phyloP scores from a whole-genome alignment of 228 moss, liverwort and hornwort species.

The Sphagnum fallax region DNA sequence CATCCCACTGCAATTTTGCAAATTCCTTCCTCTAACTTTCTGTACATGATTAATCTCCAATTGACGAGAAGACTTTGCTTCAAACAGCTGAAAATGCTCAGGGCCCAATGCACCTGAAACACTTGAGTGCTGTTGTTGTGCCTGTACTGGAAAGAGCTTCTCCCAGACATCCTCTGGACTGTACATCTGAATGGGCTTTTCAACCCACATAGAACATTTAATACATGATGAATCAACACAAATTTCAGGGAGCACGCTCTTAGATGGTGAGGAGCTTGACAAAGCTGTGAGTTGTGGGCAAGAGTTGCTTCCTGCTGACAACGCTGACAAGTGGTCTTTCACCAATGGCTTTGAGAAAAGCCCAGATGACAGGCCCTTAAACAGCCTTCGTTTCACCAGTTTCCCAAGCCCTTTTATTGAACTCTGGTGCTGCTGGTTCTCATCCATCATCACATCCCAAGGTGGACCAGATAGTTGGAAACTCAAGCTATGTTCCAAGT shows the following conservation, averaged over 20 bases:
- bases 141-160: slow-evolving; percentile 11
- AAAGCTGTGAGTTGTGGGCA: slow-evolving; percentile 2
- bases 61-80: too few species aligned
- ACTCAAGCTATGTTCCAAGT: neutral
- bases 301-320: slow-evolving; percentile 21
- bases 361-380: slow-evolving; percentile 36
- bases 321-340: slow-evolving; percentile 38
- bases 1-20: neutral
- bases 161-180: neutral
- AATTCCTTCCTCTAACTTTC: too few species aligned
- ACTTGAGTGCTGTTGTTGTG: slow-evolving; percentile 19
- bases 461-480: too few species aligned
- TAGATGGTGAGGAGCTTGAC: neutral
- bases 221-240: neutral
- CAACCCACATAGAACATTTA: neutral
- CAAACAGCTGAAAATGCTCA: too few species aligned
- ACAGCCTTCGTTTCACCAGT: slow-evolving; percentile 13
- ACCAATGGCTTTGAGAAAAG: slow-evolving; percentile 35
- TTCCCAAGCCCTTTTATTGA: slow-evolving; percentile 11
- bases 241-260: neutral
- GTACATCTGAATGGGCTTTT: too few species aligned
- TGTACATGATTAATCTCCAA: too few species aligned
- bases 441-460: neutral
- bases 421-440: neutral
- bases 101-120: too few species aligned